Evolutionary conservation across 2,329 filamentous ascomycete genomes (phyloP).

Genomic region (Colletotrichum melonis): DNA sequence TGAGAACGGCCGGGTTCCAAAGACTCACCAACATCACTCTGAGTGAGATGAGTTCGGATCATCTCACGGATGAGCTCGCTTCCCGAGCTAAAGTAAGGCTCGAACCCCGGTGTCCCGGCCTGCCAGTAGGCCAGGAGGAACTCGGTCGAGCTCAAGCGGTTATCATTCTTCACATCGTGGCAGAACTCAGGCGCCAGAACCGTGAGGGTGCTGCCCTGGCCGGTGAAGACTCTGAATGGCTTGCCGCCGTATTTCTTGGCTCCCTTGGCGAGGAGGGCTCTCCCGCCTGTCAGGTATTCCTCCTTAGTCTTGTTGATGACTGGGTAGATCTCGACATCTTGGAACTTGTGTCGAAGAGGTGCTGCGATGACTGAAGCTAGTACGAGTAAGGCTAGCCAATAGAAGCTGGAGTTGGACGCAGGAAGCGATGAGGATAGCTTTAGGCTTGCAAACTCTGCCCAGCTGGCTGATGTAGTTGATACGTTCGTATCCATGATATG

Average conservation of each 20-base stretch:
- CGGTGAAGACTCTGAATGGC: constrained; percentile 18
- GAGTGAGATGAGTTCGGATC: constrained; percentile 12
- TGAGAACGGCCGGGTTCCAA: accelerated
- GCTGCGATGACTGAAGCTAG: background rate
- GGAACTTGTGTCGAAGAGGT: background rate
- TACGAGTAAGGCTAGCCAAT: background rate
- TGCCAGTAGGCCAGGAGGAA: constrained; percentile 30
- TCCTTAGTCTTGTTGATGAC: constrained; percentile 19
- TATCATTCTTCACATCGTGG: constrained; percentile 15
- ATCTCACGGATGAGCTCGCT: constrained; percentile 24
- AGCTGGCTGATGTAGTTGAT: background rate
- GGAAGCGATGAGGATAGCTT: background rate
- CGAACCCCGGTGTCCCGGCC: constrained; percentile 14
- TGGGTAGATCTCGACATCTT: constrained; percentile 6
- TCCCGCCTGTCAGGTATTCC: constrained; percentile 11
- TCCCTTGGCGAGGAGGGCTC: constrained; percentile 9
- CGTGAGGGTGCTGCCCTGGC: constrained; percentile 13
- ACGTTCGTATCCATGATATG: constrained; percentile 2
- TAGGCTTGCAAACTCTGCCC: background rate
- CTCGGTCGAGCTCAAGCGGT: constrained; percentile 14
- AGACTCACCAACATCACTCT: constrained; percentile 12
- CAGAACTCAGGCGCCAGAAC: constrained; percentile 6
- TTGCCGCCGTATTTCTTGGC: constrained; percentile 15
- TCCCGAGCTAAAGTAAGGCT: constrained; percentile 19
- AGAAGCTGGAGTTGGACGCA: background rate